Evolutionary conservation across 352 stramenopile genomes (phyloP).

Genomic region (Saprolegnia diclina): DNA sequence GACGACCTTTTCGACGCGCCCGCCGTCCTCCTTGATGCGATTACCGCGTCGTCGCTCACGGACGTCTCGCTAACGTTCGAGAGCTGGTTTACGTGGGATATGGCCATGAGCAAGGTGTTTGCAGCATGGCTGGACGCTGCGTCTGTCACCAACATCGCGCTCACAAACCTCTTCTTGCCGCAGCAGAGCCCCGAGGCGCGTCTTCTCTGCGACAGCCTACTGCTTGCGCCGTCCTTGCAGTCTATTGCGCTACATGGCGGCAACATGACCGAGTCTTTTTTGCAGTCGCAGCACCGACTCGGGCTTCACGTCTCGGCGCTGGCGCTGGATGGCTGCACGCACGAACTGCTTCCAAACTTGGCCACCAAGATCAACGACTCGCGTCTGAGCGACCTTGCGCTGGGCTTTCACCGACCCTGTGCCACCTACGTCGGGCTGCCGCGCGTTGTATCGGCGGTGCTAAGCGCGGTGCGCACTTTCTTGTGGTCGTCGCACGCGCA

Average conservation of each 20-base stretch:
- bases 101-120: background rate
- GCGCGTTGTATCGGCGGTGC: background rate
- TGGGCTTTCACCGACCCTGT: background rate
- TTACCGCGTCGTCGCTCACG: background rate
- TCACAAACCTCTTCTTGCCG: background rate
- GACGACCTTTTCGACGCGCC: background rate
- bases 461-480: background rate
- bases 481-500: too few relatives aligned
- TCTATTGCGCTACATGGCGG: background rate
- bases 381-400: background rate
- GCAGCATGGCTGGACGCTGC: background rate
- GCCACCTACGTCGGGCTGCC: background rate
- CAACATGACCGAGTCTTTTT: background rate
- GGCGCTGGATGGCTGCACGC: background rate
- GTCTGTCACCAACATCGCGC: background rate
- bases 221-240: background rate
- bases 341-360: background rate
- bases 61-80: background rate
- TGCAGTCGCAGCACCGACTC: background rate
- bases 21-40: background rate
- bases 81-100: background rate
- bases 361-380: background rate
- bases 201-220: background rate
- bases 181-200: background rate
- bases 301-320: background rate